phyloP scores from a whole-genome alignment of 2,329 filamentous ascomycete species.

The Colletotrichum sp. region DNA sequence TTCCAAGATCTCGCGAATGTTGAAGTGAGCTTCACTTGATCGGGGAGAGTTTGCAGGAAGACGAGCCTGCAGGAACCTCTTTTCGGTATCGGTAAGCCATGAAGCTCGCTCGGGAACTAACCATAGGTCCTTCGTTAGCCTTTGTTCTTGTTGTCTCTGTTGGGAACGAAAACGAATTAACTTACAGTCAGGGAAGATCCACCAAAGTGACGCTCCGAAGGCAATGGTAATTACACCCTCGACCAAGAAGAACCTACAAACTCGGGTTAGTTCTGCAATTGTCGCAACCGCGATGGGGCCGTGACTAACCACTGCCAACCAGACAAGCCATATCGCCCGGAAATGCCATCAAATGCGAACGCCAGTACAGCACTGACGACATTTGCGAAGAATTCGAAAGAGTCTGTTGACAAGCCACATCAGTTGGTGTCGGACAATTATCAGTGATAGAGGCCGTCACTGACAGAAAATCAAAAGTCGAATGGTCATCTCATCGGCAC shows the following conservation, averaged over 20 bases:
- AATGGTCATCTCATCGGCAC: conserved; percentile 50
- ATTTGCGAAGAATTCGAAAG: conserved; percentile 39
- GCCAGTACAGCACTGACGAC: conserved; percentile 47
- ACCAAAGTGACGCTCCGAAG: neutral
- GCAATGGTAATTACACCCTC: neutral
- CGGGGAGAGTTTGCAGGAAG: neutral
- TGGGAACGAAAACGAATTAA: rapidly evolving
- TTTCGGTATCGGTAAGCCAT: neutral
- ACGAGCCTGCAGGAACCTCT: neutral
- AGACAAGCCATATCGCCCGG: conserved; percentile 36
- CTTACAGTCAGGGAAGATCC: neutral
- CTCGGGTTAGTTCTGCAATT: neutral
- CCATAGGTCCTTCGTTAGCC: neutral
- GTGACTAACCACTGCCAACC: conserved; percentile 26
- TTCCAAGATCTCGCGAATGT: neutral
- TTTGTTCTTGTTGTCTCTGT: neutral
- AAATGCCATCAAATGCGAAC: conserved; percentile 44
- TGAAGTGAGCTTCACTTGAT: neutral
- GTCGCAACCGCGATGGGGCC: neutral
- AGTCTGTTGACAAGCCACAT: neutral
- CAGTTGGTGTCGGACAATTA: neutral
- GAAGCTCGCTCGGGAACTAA: neutral
- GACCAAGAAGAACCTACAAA: neutral
- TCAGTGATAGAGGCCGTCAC: neutral
- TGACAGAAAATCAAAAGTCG: conserved; percentile 50